Evolutionary conservation across 2,329 filamentous ascomycete genomes (phyloP), one percentile per base, ranked within the genome.

Genomic region (Capronia epimyces): DNA sequence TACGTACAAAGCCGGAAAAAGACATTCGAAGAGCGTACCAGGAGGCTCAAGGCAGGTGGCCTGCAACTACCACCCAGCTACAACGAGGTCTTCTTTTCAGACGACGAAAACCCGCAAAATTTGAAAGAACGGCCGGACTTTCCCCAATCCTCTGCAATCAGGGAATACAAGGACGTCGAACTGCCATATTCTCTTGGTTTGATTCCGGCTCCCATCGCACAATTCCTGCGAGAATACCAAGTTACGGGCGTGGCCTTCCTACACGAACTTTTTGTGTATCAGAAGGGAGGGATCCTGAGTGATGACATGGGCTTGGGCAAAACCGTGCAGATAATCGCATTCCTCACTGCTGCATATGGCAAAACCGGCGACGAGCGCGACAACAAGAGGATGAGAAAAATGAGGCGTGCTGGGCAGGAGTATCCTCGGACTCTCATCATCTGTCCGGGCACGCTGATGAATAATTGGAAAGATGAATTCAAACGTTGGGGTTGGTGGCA

Each of bases 251-350:
- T 86, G 12, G 77, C 80, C 25, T 97, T 96, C 62, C 75, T 98
- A 6, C 90, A 97, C 65, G 80, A 87, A 53, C 78, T 87, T 18
- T 97, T 97, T 64, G 85, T 96, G 3, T 91, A 88, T 59, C 93
- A 98, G 64, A 85, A 84, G 60, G 93, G 93, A 1, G 89, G 87
- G 1, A 87, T 98, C 18, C 76, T 98, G 0, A 90, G 91, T 2
- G 93, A 98, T 64, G 93, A 98, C 63, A 98, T 98, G 93, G 93
- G 93, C 16, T 70, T 98, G 25, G 93, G 93, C 0, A 98, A 98
- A 69, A 98, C 93, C 0, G 88, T 98, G 2, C 93, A 98, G 67
- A 88, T 98, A 21, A 93, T 89, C 50, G 87, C 90, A 0, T 97
- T 98, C 59, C 73, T 98, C 18, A 87, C 89, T 0, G 89, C 83